Base-by-base conservation (phyloP, 257 asterid genomes). In the Fraxinus excelsior region DNA sequence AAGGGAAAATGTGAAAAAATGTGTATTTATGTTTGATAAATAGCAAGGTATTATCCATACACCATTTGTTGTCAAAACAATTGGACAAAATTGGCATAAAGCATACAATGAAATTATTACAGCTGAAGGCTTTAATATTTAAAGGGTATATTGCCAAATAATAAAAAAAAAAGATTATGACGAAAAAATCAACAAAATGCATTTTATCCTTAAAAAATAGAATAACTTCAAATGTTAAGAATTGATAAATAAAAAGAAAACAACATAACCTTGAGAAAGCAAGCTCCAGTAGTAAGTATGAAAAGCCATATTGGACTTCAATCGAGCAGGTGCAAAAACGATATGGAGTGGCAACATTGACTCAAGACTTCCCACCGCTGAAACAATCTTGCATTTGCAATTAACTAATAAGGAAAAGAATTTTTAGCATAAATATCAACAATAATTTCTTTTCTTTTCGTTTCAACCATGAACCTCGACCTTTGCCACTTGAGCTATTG, bases 261-360 rank as follows among this genome's bases (percentile, higher is more conserved):
- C 56, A 71, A 76, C 4, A 2, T 10, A 49, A 89, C 93, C 93
- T 87, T 79, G 88, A 70, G 93, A 89, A 42, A 89, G 87, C 86
- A 77, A 82, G 67, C 91, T 87, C 91, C 90, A 89, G 83, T 81
- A 82, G 72, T 84, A 12, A 21, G 91, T 77, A 77, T 87, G 88
- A 19, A 82, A 12, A 11, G 90, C 91, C 21, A 89, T 84, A 69
- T 85, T 85, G 38, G 93, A n/a, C n/a, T n/a, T n/a, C n/a, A n/a
- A n/a, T n/a, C 90, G 87, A 77, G 93, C 88, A 68, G 88, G 84
- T n/a, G 93, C 93, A 75, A 89, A 79, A 32, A 86, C 69, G 56
- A 88, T 85, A 76, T 89, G 91, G 26, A 89, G 85, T 18, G 93
- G 93, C 81, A 87, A 53, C 91, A 89, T 83, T 26, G 91, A 80